Base-by-base conservation (phyloP, 1,284 basidiomycete genomes). In the Ustilago trichophora region DNA sequence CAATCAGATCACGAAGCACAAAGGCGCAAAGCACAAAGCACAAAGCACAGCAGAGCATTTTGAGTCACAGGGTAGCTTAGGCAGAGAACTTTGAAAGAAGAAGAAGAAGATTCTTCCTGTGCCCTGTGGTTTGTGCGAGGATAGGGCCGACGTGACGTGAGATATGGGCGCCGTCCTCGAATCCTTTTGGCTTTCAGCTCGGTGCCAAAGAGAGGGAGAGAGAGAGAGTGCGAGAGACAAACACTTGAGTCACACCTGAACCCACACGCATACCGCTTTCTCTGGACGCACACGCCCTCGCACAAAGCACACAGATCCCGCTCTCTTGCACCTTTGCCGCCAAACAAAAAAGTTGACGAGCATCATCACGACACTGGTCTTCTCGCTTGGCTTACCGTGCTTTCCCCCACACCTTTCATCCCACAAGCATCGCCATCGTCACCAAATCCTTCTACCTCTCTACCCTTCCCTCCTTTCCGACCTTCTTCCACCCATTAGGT, bases 391-490 rank as follows among this genome's bases (percentile, higher is more conserved):
- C 21, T 22, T 18, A 24, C 33, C 16, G 15, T 24, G 29, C 31
- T 29, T 44, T 19, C 42, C 42, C 42, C 42, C 42, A 44, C 42
- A 44, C 10, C 42, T 11, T 37, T 10, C 35, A 18, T 42, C 41
- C 41, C 27, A 21, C 16, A 18, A 33, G 31, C 31, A 32, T 44
- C 31, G 42, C 24, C 42, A 33, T 44, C n/a, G 15, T 21, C 31
- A 24, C 15, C 21, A 24, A 18, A 25, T 12, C 31, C 33, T 33
- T 33, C 42, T 24, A 10, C 10, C 21, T 37, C 36, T 19, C 22
- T 21, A 12, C 10, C 21, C 21, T n/a, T 11, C 12, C 24, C 37
- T 40, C 22, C 22, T 26, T 40, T 19, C 22, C 10, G n/a, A 34
- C 13, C 9, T 34, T 26, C 7, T 11, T 22, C 31, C n/a, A 8